Percentiles rank a stretch among this genome's conserved stretches.
These are phyloP conservation scores for Helminthosporium solani DNA, from an alignment of 2,329 filamentous ascomycete genomes.

Conservation along the genomic window DNA sequence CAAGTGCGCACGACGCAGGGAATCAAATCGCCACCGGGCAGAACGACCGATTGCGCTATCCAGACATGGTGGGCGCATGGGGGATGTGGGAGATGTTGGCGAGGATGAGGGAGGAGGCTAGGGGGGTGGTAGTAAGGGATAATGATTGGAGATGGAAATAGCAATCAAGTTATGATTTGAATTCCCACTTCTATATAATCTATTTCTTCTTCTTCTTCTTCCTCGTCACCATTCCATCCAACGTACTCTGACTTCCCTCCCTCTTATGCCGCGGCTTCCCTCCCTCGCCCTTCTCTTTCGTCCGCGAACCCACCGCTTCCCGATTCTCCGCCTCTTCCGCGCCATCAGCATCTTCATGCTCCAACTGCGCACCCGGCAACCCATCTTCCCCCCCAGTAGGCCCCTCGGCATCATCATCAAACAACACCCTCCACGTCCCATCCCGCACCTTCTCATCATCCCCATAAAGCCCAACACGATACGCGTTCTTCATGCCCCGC, in stretches of 20 bases:
- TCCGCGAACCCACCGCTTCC: slow-evolving; percentile 41
- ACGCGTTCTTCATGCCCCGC: slow-evolving; percentile 69
- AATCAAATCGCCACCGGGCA: too few relatives aligned
- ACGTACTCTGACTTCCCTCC: slow-evolving; percentile 55
- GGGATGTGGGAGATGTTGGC: too few relatives aligned
- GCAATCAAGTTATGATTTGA: too few relatives aligned
- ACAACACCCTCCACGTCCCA: slow-evolving; percentile 57
- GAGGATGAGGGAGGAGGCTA: too few relatives aligned
- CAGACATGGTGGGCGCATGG: too few relatives aligned
- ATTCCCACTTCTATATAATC: too few relatives aligned
- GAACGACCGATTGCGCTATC: too few relatives aligned
- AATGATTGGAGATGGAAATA: too few relatives aligned
- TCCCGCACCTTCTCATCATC: slow-evolving; percentile 62
- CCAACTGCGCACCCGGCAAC: slow-evolving; percentile 42
- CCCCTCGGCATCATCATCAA: slow-evolving; percentile 49
- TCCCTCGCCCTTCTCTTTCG: slow-evolving; percentile 59
- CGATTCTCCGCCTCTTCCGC: slow-evolving; percentile 60
- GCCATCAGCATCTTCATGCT: slow-evolving; percentile 22
- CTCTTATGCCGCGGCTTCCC: slow-evolving; percentile 50
- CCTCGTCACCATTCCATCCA: slow-evolving; percentile 33
- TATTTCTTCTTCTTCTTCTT: slow-evolving; percentile 24
- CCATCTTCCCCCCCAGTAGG: slow-evolving; percentile 46
- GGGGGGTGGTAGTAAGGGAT: too few relatives aligned
- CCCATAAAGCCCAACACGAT: slow-evolving; percentile 64
- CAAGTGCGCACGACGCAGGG: too few relatives aligned